A percentile compares a stretch with the other conserved stretches of the same genome.
phyloP scores from a whole-genome alignment of 768 basidiomycete genomes.

The Trichaptum fuscoviolaceum region DNA sequence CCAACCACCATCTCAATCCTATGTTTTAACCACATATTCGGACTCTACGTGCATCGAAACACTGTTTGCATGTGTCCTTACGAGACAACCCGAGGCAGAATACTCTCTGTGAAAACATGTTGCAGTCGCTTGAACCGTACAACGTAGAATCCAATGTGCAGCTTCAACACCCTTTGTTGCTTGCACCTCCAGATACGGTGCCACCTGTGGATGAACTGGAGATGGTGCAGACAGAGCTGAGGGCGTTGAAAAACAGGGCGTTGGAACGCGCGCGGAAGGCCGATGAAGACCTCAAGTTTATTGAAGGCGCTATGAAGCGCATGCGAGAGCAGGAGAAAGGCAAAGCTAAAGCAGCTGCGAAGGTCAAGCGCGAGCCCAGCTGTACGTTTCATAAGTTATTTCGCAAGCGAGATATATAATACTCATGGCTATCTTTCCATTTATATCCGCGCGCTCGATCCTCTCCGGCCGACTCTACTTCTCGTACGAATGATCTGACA shows the following conservation, averaged over 20 bases:
- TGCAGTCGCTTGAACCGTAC: not conserved
- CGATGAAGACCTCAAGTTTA: constrained; percentile 63
- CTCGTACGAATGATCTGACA: not conserved
- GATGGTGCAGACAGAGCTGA: constrained; percentile 56
- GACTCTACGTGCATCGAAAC: not conserved
- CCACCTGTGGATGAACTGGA: constrained; percentile 74
- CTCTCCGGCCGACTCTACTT: constrained; percentile 3
- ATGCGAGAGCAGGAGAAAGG: constrained; percentile 73
- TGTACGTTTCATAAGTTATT: constrained; percentile 47
- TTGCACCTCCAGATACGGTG: constrained; percentile 56
- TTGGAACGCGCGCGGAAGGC: constrained; percentile 70
- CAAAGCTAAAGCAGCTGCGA: constrained; percentile 66
- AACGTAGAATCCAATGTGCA: constrained; percentile 31
- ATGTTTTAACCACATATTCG: not conserved
- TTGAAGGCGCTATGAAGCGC: constrained; percentile 71
- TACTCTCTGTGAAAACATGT: not conserved
- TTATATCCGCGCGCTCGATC: constrained; percentile 3
- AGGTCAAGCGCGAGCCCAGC: constrained; percentile 67
- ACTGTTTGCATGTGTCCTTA: not conserved
- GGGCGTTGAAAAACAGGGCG: constrained; percentile 44
- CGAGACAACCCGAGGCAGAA: not conserved
- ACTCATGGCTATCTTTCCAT: constrained; percentile 16
- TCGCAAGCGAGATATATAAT: constrained; percentile 11
- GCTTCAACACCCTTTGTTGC: constrained; percentile 50
- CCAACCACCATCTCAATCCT: not conserved